Percentiles rank a stretch among this genome's conserved stretches.
These are phyloP conservation scores for Boletales sp. DNA, from an alignment of 768 basidiomycete species.

Conservation along the genomic window DNA sequence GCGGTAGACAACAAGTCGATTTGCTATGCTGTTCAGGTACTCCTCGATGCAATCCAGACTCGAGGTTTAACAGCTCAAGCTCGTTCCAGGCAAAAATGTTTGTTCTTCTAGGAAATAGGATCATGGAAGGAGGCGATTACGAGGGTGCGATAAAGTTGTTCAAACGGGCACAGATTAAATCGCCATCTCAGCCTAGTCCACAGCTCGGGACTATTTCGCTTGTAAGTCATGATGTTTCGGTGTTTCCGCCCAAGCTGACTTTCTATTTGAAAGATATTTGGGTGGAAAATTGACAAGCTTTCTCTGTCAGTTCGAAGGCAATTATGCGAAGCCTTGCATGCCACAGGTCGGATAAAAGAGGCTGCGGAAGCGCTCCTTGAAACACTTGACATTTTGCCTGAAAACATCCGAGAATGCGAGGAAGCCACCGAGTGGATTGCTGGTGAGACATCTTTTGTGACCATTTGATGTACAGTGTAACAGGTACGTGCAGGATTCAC, in stretches of 20 bases:
- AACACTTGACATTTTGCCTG: slow-evolving; percentile 1
- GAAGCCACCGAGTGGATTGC: slow-evolving; percentile 1
- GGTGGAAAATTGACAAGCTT: slow-evolving; percentile 11
- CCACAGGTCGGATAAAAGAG: slow-evolving; percentile 9
- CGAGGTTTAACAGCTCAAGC: neutral
- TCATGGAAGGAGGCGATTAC: slow-evolving; percentile 7
- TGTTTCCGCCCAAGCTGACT: neutral
- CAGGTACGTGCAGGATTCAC: neutral
- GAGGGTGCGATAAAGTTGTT: slow-evolving; percentile 11
- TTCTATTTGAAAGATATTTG: slow-evolving; percentile 8
- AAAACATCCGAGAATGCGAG: neutral
- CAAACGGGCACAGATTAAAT: slow-evolving; percentile 1
- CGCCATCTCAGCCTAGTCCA: neutral
- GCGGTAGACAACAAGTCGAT: slow-evolving; percentile 6
- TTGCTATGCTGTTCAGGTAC: slow-evolving; percentile 8
- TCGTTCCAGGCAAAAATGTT: slow-evolving; percentile 12
- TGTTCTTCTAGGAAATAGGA: slow-evolving; percentile 6
- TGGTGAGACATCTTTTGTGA: neutral
- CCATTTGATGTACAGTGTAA: neutral
- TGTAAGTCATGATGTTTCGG: neutral
- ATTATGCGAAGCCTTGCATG: slow-evolving; percentile 11
- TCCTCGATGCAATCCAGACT: neutral
- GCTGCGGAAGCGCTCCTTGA: slow-evolving; percentile 10
- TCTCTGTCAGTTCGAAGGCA: slow-evolving; percentile 3
- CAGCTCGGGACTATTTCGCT: slow-evolving; percentile 12